Conservation (phyloP, 768 basidiomycete species). For the Rhodosporidiobolus sp. region DNA sequence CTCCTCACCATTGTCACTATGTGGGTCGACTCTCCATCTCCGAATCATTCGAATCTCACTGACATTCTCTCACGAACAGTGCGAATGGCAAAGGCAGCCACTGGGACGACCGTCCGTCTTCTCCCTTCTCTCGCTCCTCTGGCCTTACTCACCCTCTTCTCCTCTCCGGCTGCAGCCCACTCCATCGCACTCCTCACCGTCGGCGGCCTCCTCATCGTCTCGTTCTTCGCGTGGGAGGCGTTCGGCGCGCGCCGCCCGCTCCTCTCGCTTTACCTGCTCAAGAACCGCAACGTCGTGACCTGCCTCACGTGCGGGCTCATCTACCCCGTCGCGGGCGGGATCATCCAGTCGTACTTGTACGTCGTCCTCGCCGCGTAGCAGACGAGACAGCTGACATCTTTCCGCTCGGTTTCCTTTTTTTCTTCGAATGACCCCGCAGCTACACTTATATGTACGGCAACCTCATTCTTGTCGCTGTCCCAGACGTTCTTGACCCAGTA, state of each 20-base stretch:
- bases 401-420: neutral
- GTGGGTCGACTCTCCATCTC: slow-evolving; percentile 20
- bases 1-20: too few relatives aligned
- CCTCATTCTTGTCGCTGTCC: too few relatives aligned
- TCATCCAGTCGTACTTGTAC: slow-evolving; percentile 1
- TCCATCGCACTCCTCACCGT: slow-evolving; percentile 43
- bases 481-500: too few relatives aligned
- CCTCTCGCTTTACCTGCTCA: slow-evolving; percentile 44
- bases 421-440: too few relatives aligned
- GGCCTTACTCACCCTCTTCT: neutral
- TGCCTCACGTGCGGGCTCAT: slow-evolving; percentile 42
- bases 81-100: slow-evolving; percentile 43
- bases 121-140: neutral
- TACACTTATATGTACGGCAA: neutral
- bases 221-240: slow-evolving; percentile 44
- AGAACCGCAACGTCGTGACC: slow-evolving; percentile 43
- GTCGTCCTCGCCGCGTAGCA: too few relatives aligned
- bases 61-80: slow-evolving; percentile 37
- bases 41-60: slow-evolving; percentile 36
- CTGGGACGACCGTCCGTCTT: slow-evolving; percentile 40
- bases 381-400: too few relatives aligned
- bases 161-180: slow-evolving; percentile 29
- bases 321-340: slow-evolving; percentile 44
- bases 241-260: slow-evolving; percentile 44
- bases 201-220: slow-evolving; percentile 38